phyloP scores from a whole-genome alignment of 495 filamentous ascomycete species.

The Barbatosphaeria neglecta region DNA sequence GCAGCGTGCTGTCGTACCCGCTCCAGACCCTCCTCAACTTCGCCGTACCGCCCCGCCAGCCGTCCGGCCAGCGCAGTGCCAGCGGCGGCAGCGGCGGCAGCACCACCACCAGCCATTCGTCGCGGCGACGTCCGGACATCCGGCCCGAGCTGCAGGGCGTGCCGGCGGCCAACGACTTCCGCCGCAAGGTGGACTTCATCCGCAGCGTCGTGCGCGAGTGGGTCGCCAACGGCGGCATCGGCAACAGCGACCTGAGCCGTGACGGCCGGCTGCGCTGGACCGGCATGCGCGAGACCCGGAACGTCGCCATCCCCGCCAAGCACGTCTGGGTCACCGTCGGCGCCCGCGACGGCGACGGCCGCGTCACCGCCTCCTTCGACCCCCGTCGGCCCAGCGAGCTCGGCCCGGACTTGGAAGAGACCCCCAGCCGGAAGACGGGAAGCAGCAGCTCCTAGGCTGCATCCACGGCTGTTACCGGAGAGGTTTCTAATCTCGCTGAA shows the following conservation, averaged over 20 bases:
- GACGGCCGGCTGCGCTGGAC: conserved; percentile 51
- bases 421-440: conserved; percentile 1
- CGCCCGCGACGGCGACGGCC: conserved; percentile 58
- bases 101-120: conserved; percentile 19
- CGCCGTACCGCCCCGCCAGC: conserved; percentile 22
- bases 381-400: conserved; percentile 35
- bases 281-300: conserved; percentile 52
- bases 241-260: conserved; percentile 40
- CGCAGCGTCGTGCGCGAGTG: conserved; percentile 57
- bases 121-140: conserved; percentile 41
- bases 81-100: conserved; percentile 29
- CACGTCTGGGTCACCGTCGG: conserved; percentile 80
- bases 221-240: conserved; percentile 60
- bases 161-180: conserved; percentile 65
- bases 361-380: conserved; percentile 38
- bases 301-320: conserved; percentile 47
- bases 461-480: no score
- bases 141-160: conserved; percentile 47
- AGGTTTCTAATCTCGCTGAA: no score
- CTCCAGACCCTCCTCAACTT: conserved; percentile 48
- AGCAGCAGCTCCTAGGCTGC: background rate
- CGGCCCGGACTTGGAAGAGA: conserved; percentile 36
- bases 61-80: no score
- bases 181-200: conserved; percentile 69
- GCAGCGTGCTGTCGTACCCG: conserved; percentile 48